Conservation (phyloP, 805 yeast species). For the Schwanniomyces sp. region DNA sequence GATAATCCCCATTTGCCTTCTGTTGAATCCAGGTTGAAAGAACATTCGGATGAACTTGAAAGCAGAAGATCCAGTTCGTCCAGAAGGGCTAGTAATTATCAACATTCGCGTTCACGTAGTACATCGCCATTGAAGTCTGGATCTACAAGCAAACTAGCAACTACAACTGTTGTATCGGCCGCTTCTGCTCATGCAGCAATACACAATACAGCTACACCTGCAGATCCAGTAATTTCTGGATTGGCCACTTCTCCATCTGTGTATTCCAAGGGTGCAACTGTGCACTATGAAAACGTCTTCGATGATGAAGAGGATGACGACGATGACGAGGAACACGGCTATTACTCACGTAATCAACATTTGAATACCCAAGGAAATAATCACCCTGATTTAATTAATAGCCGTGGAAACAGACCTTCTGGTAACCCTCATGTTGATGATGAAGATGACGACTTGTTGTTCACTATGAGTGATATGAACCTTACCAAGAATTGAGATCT, state of each 20-base stretch:
- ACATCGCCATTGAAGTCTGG: slow-evolving; percentile 15
- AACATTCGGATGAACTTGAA: slow-evolving; percentile 6
- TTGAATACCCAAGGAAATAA: background rate
- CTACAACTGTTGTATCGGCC: slow-evolving; percentile 23
- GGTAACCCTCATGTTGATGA: slow-evolving; percentile 15
- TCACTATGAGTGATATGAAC: slow-evolving; percentile 77
- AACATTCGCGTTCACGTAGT: background rate
- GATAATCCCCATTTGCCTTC: slow-evolving; percentile 31
- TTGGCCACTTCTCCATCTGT: slow-evolving; percentile 38
- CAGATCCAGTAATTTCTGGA: slow-evolving; percentile 15
- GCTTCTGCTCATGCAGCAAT: slow-evolving; percentile 22
- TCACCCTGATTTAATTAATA: background rate
- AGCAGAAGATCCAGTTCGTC: slow-evolving; percentile 1
- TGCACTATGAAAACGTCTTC: slow-evolving; percentile 40
- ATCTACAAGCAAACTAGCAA: slow-evolving; percentile 12
- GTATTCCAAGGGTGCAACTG: slow-evolving; percentile 16
- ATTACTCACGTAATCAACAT: slow-evolving; percentile 7
- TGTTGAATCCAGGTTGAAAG: slow-evolving; percentile 31
- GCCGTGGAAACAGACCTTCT: slow-evolving; percentile 3
- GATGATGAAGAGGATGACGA: slow-evolving; percentile 45
- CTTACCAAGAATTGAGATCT: slow-evolving; percentile 25
- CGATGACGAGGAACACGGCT: slow-evolving; percentile 7
- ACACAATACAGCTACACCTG: slow-evolving; percentile 5
- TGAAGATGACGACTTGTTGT: slow-evolving; percentile 62
- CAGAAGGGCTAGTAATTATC: background rate